These are phyloP conservation scores for Phlebopus sp. DNA, from an alignment of 1,284 basidiomycete genomes.

Conservation along the genomic window DNA sequence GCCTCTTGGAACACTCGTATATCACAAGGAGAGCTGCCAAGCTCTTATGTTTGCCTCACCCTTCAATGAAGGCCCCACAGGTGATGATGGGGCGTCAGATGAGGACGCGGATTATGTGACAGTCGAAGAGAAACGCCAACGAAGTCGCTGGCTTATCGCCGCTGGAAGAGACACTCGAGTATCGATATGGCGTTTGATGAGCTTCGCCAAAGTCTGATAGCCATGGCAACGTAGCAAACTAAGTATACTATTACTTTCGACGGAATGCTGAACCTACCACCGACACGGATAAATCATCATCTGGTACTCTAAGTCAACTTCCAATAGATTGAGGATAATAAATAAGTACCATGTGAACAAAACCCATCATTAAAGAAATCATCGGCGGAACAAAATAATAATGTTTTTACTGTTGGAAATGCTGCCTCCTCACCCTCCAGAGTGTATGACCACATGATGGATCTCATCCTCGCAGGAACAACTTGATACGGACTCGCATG, in stretches of 20 bases:
- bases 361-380: not conserved
- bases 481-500: not conserved
- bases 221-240: not conserved
- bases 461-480: not conserved
- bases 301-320: constrained; percentile 11
- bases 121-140: constrained; percentile 47
- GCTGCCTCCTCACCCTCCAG: not conserved
- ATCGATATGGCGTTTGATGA: constrained; percentile 76
- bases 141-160: constrained; percentile 66
- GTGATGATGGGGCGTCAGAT: constrained; percentile 17
- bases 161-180: constrained; percentile 76
- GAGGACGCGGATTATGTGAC: constrained; percentile 51
- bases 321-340: constrained; percentile 21
- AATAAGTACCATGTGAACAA: constrained; percentile 3
- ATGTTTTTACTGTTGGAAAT: not conserved
- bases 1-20: constrained; percentile 72
- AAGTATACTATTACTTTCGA: not conserved
- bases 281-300: not conserved
- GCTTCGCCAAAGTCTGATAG: constrained; percentile 46
- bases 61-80: not conserved
- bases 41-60: constrained; percentile 61
- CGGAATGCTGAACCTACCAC: not conserved
- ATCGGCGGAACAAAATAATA: not conserved
- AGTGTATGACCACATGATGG: not conserved
- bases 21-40: constrained; percentile 77